Evolutionary conservation across 23 red algal genomes (phyloP).

Genomic region (Gracilaria domingensis): DNA sequence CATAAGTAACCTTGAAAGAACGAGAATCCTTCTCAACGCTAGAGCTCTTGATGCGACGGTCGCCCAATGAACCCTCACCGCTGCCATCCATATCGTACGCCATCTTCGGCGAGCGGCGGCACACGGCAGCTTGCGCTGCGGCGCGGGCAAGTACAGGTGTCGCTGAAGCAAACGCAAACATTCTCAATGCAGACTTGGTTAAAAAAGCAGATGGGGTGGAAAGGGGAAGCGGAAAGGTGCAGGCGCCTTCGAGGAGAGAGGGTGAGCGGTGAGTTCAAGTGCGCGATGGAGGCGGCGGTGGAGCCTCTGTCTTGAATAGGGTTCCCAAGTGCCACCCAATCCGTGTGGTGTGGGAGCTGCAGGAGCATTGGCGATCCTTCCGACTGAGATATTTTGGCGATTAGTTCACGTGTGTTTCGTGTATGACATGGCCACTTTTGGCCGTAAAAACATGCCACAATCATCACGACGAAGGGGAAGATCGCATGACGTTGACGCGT

Average conservation of each 20-base stretch:
- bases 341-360: not conserved
- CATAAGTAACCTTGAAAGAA: slow-evolving; percentile 92
- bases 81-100: slow-evolving; percentile 96
- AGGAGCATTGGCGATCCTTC: not conserved
- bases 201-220: not conserved
- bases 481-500: no score
- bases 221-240: not conserved
- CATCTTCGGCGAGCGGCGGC: slow-evolving; percentile 63
- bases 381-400: not conserved
- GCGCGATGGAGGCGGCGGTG: not conserved
- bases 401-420: not conserved
- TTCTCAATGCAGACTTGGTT: not conserved
- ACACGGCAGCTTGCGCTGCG: not conserved
- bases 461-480: no score
- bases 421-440: no score
- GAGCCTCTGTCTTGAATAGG: not conserved
- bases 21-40: slow-evolving; percentile 88
- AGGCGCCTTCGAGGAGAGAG: not conserved
- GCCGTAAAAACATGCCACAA: no score
- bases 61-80: slow-evolving; percentile 54
- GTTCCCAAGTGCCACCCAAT: not conserved
- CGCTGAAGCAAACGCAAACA: slow-evolving; percentile 12
- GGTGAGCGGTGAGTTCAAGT: not conserved
- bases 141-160: not conserved
- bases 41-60: slow-evolving; percentile 84